Evolutionary conservation across 1,284 basidiomycete species (phyloP).

Genomic region (Wolfiporia cocos): DNA sequence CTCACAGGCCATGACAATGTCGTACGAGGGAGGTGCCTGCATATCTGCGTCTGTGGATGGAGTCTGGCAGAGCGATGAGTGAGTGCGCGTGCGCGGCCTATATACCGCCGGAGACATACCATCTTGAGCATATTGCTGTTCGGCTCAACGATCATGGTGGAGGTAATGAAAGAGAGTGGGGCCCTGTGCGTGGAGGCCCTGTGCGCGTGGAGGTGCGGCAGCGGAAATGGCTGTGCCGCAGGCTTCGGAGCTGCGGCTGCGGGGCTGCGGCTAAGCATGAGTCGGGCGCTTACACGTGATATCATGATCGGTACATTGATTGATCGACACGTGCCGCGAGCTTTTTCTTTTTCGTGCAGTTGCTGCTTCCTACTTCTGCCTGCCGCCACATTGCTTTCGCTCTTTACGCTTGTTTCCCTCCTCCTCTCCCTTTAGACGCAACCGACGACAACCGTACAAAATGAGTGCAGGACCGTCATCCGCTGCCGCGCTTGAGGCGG

Average conservation of each 20-base stretch:
- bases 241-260: constrained; percentile 7
- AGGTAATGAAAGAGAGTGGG: no score
- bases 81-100: neutral
- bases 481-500: constrained; percentile 28
- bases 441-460: constrained; percentile 31
- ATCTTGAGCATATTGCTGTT: constrained; percentile 14
- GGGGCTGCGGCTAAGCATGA: neutral
- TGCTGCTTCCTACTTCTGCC: constrained; percentile 5
- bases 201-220: no score
- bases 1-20: constrained; percentile 12
- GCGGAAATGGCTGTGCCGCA: constrained; percentile 3
- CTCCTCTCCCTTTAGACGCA: neutral
- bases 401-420: neutral
- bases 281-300: neutral
- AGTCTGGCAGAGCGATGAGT: neutral
- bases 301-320: neutral
- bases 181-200: no score
- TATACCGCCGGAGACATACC: no score
- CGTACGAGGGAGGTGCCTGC: constrained; percentile 19
- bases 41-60: constrained; percentile 7
- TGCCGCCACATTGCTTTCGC: neutral
- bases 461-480: constrained; percentile 33
- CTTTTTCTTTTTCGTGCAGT: constrained; percentile 7
- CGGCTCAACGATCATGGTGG: constrained; percentile 16
- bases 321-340: constrained; percentile 7